Base-by-base conservation (phyloP, 140 eudicot genomes). In the Bidens hawaiensis region DNA sequence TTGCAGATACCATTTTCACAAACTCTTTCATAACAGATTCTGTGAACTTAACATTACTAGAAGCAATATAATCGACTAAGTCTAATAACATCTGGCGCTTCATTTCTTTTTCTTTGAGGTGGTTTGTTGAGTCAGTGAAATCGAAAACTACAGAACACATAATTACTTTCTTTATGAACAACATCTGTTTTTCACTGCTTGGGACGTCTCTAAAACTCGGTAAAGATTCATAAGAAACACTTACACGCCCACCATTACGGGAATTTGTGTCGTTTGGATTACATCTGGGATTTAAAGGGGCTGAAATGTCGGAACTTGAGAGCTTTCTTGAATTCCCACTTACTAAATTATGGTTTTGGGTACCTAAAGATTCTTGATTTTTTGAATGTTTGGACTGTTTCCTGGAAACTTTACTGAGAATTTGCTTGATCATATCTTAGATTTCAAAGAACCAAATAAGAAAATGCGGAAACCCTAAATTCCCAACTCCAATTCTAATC, bases 201-300 rank as follows among this genome's bases (percentile, higher is more conserved):
- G 93, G 86, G 24, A 89, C 95, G 36, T 83, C 93, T 68, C 84
- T 76, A 70, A 85, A 86, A 73, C 81, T 76, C 0, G 97, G 95
- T 73, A 89, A 74, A 14, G 88, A 64, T 65, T 89, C 97, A 60
- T 75, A 82, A 38, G 82, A 71, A 75, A 74, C 78, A 67, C 76
- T 38, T 53, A 50, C 67, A 8, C 47, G 30, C 45, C 43, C 77
- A 16, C 56, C 79, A 62, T 69, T 76, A 18, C 62, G 73, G 12
- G 17, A 22, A 50, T 49, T 70, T 48, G 71, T 84, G 45, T 72
- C 79, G 36, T 23, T 61, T 0, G 65, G 61, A 71, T 59, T 77
- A 15, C 76, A 75, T 21, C 79, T 79, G 12, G 68, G 58, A 62
- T 68, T 75, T 48, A 79, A 25, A 1, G 86, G 81, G 31, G 79